phyloP scores from a whole-genome alignment of 2,329 filamentous ascomycete genomes.

The Aspergillus pseudoviridinutans region DNA sequence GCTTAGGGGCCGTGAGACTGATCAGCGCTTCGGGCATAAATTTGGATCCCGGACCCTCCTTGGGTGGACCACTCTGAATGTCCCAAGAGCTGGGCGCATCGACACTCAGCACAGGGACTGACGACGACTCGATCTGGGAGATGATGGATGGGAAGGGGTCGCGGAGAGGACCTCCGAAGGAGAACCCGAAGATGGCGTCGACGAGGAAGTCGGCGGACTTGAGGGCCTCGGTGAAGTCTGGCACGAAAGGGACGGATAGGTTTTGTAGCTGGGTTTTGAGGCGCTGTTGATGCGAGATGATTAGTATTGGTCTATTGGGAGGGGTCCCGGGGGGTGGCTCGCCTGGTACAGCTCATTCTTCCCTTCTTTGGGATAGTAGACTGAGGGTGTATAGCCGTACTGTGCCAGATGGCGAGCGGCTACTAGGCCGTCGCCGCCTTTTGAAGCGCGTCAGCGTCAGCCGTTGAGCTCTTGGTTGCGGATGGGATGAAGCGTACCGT shows the following conservation, averaged over 20 bases:
- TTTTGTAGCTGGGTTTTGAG: slow-evolving; percentile 80
- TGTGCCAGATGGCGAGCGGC: slow-evolving; percentile 87
- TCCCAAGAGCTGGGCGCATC: slow-evolving; percentile 95
- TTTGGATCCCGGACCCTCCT: slow-evolving; percentile 68
- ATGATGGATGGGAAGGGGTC: slow-evolving; percentile 87
- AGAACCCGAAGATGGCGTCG: slow-evolving; percentile 95
- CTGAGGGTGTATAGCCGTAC: slow-evolving; percentile 81
- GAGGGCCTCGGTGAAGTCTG: slow-evolving; percentile 70
- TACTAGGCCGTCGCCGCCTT: slow-evolving; percentile 90
- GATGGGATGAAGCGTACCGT: slow-evolving; percentile 37
- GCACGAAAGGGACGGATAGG: slow-evolving; percentile 75
- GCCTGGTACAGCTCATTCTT: slow-evolving; percentile 89
- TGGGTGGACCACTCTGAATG: slow-evolving; percentile 79
- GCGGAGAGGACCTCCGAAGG: slow-evolving; percentile 86
- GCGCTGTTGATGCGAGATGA: slow-evolving; percentile 49
- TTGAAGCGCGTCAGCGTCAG: background rate
- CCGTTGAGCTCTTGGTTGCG: background rate
- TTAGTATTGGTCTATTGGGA: background rate
- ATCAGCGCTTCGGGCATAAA: slow-evolving; percentile 80
- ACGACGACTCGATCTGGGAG: slow-evolving; percentile 66
- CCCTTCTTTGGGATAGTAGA: slow-evolving; percentile 91
- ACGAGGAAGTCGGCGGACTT: slow-evolving; percentile 72
- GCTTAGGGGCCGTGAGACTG: slow-evolving; percentile 90
- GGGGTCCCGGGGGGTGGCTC: slow-evolving; percentile 13
- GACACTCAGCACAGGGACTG: slow-evolving; percentile 76